phyloP scores from a whole-genome alignment of 2,329 filamentous ascomycete genomes.

The Alternaria longipes region DNA sequence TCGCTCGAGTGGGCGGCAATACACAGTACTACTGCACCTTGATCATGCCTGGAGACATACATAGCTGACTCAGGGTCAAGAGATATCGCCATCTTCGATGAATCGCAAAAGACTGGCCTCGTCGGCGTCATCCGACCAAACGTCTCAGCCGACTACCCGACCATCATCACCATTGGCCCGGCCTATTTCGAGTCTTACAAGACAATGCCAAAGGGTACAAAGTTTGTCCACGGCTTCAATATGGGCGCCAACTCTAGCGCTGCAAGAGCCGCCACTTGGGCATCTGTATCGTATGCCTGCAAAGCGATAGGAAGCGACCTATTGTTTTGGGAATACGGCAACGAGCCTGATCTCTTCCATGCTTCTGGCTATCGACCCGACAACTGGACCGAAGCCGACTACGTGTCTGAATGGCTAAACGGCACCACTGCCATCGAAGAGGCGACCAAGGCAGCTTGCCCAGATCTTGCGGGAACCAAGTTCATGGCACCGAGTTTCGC shows the following conservation, averaged over 20 bases:
- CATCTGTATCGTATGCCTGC: conserved; percentile 66
- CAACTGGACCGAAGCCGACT: conserved; percentile 62
- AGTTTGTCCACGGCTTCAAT: conserved; percentile 70
- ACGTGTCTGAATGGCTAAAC: conserved; percentile 29
- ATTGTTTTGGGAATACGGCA: conserved; percentile 69
- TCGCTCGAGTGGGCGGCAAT: conserved; percentile 71
- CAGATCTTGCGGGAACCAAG: neutral
- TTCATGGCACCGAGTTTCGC: conserved; percentile 16
- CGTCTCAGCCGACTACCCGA: conserved; percentile 67
- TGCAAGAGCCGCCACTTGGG: conserved; percentile 54
- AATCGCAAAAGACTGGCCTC: conserved; percentile 29
- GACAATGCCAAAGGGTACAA: conserved; percentile 61
- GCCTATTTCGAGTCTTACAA: conserved; percentile 70
- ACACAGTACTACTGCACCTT: conserved; percentile 62
- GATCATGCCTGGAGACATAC: rapidly evolving
- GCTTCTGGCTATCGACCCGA: conserved; percentile 61
- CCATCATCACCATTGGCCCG: conserved; percentile 67
- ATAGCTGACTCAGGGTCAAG: too few species aligned
- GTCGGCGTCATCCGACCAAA: conserved; percentile 62
- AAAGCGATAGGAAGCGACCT: conserved; percentile 63
- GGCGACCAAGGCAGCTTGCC: neutral
- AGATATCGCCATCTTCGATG: conserved; percentile 6
- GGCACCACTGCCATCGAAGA: conserved; percentile 9
- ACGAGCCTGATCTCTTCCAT: conserved; percentile 68
- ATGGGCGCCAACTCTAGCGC: conserved; percentile 61